These are phyloP conservation scores for Cryptococcus sp. DNA, from an alignment of 1,284 basidiomycete genomes.

Conservation along the genomic window DNA sequence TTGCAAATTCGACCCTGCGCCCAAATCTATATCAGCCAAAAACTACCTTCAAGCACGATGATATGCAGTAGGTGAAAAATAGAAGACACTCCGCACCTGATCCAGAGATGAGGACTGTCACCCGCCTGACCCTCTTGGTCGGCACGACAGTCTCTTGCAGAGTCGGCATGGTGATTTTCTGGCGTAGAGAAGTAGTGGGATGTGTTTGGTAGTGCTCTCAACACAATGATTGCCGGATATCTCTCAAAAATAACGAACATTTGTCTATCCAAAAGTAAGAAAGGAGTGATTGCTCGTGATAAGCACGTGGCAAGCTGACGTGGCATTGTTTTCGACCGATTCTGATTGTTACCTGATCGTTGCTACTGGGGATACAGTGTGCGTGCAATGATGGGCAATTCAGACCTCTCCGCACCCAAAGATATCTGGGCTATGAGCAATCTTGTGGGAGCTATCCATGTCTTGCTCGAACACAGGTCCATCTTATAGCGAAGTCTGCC, in stretches of 20 bases:
- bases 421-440: too few species aligned
- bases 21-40: too few species aligned
- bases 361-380: too few species aligned
- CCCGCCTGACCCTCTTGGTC: slow-evolving; percentile 36
- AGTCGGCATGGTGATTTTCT: slow-evolving; percentile 23
- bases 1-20: slow-evolving; percentile 87
- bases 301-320: background rate
- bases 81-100: slow-evolving; percentile 62
- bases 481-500: too few species aligned
- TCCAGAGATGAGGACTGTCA: slow-evolving; percentile 75
- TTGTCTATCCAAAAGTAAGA: background rate
- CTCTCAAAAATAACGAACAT: background rate
- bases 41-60: too few species aligned
- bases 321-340: background rate
- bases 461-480: too few species aligned
- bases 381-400: too few species aligned
- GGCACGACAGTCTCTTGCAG: slow-evolving; percentile 26
- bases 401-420: too few species aligned
- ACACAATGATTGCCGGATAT: too few species aligned
- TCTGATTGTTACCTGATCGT: too few species aligned
- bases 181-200: background rate
- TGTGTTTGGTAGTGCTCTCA: background rate
- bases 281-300: background rate
- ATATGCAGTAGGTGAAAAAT: background rate
- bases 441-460: too few species aligned